Evolutionary conservation across 306 rosid species (phyloP).

Genomic region (Macrotyloma uniflorum): DNA sequence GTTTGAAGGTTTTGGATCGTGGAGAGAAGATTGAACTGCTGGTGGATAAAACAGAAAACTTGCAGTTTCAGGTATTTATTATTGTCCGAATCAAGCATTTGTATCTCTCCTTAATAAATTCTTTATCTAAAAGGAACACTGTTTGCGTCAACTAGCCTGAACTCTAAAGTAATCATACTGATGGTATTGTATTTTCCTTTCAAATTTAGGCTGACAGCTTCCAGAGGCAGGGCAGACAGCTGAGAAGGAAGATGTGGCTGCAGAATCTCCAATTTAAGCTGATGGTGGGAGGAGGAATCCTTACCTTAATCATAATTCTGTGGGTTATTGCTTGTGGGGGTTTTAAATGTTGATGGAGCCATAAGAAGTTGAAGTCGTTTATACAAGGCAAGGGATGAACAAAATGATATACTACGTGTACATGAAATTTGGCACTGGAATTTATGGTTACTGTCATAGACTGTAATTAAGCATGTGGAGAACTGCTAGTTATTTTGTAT

Average conservation of each 20-base stretch:
- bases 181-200: conserved; percentile 12
- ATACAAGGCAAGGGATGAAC: conserved; percentile 50
- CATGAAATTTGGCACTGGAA: conserved; percentile 36
- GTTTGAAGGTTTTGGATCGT: conserved; percentile 93
- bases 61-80: conserved; percentile 87
- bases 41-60: conserved; percentile 93
- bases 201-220: conserved; percentile 91
- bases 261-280: conserved; percentile 92
- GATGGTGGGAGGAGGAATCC: conserved; percentile 80
- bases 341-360: conserved; percentile 70
- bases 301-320: conserved; percentile 63
- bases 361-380: background rate
- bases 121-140: background rate
- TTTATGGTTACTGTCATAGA: conserved; percentile 37
- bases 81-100: background rate
- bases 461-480: conserved; percentile 47
- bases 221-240: conserved; percentile 97
- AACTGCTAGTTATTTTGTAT: conserved; percentile 27
- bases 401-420: conserved; percentile 43
- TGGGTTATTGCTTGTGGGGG: conserved; percentile 91
- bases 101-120: background rate
- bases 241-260: conserved; percentile 96
- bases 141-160: conserved; percentile 3
- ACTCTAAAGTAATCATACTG: background rate
- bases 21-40: conserved; percentile 96